These are phyloP conservation scores for Hypoxylon subgilvum DNA, from an alignment of 495 filamentous ascomycete genomes.

Conservation along the genomic window DNA sequence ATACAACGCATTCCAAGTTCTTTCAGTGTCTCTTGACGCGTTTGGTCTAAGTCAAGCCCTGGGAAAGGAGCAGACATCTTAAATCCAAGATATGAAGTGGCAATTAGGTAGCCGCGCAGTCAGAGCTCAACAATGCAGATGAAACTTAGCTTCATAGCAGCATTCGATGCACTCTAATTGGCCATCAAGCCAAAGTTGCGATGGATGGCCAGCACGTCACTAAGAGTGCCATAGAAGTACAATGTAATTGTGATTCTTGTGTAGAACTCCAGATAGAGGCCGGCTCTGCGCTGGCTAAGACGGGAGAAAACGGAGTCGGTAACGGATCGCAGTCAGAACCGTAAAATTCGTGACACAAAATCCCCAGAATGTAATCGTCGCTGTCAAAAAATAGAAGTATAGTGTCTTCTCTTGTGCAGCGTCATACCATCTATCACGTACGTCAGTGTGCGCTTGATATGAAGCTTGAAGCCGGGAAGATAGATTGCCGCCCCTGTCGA, in stretches of 20 bases:
- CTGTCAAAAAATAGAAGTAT: background rate
- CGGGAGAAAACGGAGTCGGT: background rate
- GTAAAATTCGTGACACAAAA: background rate
- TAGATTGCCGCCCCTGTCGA: background rate
- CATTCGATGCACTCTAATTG: too few species aligned
- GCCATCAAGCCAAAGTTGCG: too few species aligned
- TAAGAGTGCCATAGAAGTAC: background rate
- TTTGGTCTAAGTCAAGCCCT: too few species aligned
- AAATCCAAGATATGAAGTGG: too few species aligned
- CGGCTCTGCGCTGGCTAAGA: background rate
- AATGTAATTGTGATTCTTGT: too few species aligned
- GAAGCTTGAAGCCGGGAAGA: conserved; percentile 7
- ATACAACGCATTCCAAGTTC: too few species aligned
- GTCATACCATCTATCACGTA: conserved; percentile 1
- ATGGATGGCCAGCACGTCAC: background rate
- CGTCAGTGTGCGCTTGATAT: background rate
- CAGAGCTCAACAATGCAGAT: too few species aligned
- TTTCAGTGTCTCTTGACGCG: too few species aligned
- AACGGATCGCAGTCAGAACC: background rate
- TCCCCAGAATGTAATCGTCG: background rate
- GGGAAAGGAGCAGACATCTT: too few species aligned
- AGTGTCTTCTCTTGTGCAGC: background rate
- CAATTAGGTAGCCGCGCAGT: too few species aligned
- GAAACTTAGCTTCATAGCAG: too few species aligned
- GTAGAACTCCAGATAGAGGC: too few species aligned